phyloP scores from a whole-genome alignment of 2,329 filamentous ascomycete species.

The Aspergillus calidoustus region DNA sequence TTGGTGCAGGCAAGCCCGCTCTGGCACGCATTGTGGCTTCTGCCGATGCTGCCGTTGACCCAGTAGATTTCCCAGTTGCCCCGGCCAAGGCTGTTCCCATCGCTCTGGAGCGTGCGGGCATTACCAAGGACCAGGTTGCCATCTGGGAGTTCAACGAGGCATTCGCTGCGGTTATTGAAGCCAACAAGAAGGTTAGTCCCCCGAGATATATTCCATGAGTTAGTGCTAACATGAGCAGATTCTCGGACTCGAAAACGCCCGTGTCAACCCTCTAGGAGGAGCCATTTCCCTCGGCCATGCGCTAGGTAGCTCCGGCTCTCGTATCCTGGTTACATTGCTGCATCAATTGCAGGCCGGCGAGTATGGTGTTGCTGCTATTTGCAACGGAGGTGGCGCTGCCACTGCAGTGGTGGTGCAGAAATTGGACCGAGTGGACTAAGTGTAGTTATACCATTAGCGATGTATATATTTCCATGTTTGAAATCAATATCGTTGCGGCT shows the following conservation, averaged over 20 bases:
- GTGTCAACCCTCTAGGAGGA: slow-evolving; percentile 85
- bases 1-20: slow-evolving; percentile 76
- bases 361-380: slow-evolving; percentile 94
- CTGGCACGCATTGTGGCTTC: slow-evolving; percentile 84
- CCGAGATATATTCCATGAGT: background rate
- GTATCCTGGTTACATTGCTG: slow-evolving; percentile 86
- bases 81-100: slow-evolving; percentile 91
- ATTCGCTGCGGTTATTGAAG: slow-evolving; percentile 92
- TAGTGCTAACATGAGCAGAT: slow-evolving; percentile 56
- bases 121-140: slow-evolving; percentile 87
- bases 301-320: slow-evolving; percentile 87
- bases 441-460: background rate
- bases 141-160: slow-evolving; percentile 99
- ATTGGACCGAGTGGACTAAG: slow-evolving; percentile 59
- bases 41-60: slow-evolving; percentile 86
- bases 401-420: slow-evolving; percentile 90
- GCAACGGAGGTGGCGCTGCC: slow-evolving; percentile 92
- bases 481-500: background rate
- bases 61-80: slow-evolving; percentile 92
- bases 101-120: slow-evolving; percentile 84
- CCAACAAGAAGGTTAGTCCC: slow-evolving; percentile 76
- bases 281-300: slow-evolving; percentile 93
- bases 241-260: slow-evolving; percentile 76
- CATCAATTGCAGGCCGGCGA: slow-evolving; percentile 91
- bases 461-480: background rate